Conservation (phyloP, 148 eudicot species). For the Rhododendron molle region DNA sequence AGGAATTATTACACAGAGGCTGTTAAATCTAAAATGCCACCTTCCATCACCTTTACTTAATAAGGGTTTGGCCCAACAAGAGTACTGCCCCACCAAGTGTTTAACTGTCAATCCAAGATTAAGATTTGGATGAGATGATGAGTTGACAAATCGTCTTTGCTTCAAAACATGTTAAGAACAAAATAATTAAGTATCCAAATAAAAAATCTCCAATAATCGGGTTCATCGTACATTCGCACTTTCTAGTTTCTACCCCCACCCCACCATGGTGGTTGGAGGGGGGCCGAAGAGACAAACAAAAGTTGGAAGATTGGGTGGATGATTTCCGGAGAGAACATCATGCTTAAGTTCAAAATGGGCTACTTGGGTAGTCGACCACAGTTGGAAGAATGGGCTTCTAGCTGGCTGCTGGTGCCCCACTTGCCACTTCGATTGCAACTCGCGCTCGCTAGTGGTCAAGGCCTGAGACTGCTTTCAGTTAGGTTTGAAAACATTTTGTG, state of each 20-base stretch:
- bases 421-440: background rate
- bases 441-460: background rate
- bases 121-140: background rate
- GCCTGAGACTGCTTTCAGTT: background rate
- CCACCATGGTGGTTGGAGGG: background rate
- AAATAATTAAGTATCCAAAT: background rate
- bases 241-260: background rate
- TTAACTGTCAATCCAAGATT: background rate
- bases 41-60: background rate
- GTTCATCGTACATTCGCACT: background rate
- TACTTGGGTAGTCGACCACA: background rate
- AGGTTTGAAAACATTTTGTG: no score
- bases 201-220: background rate
- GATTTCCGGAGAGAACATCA: background rate
- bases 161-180: background rate
- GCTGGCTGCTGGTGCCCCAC: background rate
- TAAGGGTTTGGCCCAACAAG: background rate
- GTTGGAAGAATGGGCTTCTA: background rate
- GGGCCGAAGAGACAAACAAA: background rate
- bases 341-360: background rate
- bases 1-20: no score
- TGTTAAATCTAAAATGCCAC: background rate
- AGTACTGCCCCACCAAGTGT: background rate
- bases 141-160: background rate
- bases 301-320: background rate